These are phyloP conservation scores for Aspergillus puulaauensis DNA, from an alignment of 2,329 filamentous ascomycete genomes.

Conservation along the genomic window DNA sequence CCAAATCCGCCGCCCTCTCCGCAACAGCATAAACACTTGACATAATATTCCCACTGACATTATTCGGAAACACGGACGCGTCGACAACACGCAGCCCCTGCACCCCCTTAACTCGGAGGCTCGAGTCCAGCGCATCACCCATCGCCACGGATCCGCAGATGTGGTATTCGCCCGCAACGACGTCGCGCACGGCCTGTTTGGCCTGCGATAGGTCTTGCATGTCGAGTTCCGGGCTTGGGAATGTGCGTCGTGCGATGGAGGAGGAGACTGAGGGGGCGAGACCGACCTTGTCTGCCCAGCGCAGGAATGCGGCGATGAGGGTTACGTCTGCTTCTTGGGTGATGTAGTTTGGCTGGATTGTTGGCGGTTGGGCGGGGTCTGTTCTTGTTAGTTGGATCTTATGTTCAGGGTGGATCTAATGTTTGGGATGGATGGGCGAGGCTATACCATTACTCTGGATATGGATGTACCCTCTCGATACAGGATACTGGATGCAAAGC, in stretches of 20 bases:
- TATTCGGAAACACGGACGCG: conserved; percentile 29
- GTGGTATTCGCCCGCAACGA: conserved; percentile 13
- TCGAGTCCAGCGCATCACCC: conserved; percentile 30
- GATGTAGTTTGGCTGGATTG: conserved; percentile 20
- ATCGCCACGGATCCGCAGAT: conserved; percentile 29
- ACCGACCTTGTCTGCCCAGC: conserved; percentile 18
- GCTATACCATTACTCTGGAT: conserved; percentile 10
- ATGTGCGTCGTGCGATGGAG: conserved; percentile 5
- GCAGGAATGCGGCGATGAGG: conserved; percentile 18
- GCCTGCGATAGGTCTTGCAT: conserved; percentile 15
- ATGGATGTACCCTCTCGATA: conserved; percentile 23
- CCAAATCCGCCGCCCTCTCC: conserved; percentile 36
- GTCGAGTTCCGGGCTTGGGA: conserved; percentile 14
- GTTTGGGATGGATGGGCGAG: no score
- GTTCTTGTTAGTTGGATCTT: no score
- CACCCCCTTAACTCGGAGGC: conserved; percentile 28
- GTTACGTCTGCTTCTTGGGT: conserved; percentile 17
- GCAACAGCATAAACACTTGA: conserved; percentile 33
- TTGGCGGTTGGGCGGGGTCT: conserved; percentile 18
- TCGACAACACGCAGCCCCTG: conserved; percentile 28
- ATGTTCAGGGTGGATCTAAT: no score
- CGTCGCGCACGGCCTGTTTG: conserved; percentile 16
- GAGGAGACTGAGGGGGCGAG: conserved; percentile 1
- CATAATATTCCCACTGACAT: conserved; percentile 31
- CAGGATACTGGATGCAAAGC: conserved; percentile 20